Conservation (phyloP, 352 stramenopile species). For the Pseudoperonospora humuli region DNA sequence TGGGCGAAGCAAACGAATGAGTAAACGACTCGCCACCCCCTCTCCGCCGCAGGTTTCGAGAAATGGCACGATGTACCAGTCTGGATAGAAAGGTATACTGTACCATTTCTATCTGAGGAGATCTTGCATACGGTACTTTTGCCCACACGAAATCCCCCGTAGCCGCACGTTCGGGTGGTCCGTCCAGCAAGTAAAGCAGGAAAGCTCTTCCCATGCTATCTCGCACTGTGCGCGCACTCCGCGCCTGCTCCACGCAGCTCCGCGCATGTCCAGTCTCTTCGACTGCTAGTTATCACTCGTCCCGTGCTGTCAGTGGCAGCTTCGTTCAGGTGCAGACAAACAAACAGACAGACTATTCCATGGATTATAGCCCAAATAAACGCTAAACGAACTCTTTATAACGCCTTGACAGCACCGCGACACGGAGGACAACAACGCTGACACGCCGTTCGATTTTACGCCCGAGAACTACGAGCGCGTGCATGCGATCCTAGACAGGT, state of each 20-base stretch:
- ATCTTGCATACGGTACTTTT: not conserved
- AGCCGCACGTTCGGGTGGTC: slow-evolving; percentile 9
- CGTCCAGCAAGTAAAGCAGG: slow-evolving; percentile 7
- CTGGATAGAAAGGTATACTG: not conserved
- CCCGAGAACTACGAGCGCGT: slow-evolving; percentile 96
- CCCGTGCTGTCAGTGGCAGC: slow-evolving; percentile 29
- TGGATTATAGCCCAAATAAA: not conserved
- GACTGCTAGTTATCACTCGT: slow-evolving; percentile 39
- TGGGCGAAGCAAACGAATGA: slow-evolving; percentile 10
- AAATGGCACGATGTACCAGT: not conserved
- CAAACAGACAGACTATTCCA: slow-evolving; percentile 23
- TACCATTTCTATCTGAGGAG: not conserved
- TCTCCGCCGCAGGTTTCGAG: not conserved
- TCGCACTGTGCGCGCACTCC: slow-evolving; percentile 44
- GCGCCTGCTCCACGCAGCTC: slow-evolving; percentile 21
- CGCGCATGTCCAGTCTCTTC: slow-evolving; percentile 7
- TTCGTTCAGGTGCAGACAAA: slow-evolving; percentile 26
- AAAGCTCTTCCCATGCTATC: slow-evolving; percentile 45
- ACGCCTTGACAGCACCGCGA: slow-evolving; percentile 79
- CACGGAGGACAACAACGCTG: slow-evolving; percentile 93
- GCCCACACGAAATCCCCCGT: not conserved
- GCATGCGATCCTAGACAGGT: slow-evolving; percentile 93
- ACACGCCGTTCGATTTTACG: slow-evolving; percentile 97
- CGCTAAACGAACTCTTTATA: not conserved
- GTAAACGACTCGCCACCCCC: not conserved